Evolutionary conservation across 106 monocot species (phyloP).

Genomic region (Platanthera zijinensis): DNA sequence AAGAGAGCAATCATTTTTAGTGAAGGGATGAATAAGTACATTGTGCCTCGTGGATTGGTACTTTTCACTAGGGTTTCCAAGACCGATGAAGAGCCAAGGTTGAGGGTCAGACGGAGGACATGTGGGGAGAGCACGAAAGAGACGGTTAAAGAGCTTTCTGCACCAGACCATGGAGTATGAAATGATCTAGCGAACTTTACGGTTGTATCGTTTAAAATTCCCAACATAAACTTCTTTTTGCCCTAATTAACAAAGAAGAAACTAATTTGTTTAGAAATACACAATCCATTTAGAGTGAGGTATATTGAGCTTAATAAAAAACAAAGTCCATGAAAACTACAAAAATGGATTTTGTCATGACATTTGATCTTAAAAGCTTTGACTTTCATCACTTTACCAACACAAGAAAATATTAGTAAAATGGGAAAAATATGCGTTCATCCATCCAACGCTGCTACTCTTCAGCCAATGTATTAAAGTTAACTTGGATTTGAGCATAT

Average conservation of each 20-base stretch:
- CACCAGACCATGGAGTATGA: not conserved
- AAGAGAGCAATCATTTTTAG: not conserved
- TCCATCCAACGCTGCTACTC: not conserved
- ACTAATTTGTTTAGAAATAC: not conserved
- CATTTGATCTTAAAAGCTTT: not conserved
- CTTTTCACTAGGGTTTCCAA: slow-evolving; percentile 95
- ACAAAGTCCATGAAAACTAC: not conserved
- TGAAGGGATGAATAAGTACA: slow-evolving; percentile 21
- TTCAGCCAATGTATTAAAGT: not conserved
- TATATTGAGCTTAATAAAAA: not conserved
- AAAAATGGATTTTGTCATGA: not conserved
- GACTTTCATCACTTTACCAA: not conserved
- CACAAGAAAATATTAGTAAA: not conserved
- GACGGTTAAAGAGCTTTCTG: not conserved
- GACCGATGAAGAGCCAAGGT: slow-evolving; percentile 91
- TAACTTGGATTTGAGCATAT: not conserved
- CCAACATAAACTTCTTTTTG: not conserved
- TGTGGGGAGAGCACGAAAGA: not conserved
- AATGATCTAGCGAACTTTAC: not conserved
- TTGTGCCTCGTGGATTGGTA: slow-evolving; percentile 83
- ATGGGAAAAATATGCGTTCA: not conserved
- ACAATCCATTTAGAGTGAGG: not conserved
- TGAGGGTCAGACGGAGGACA: not conserved
- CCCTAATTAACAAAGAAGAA: not conserved
- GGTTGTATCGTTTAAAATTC: not conserved